Percentiles rank a stretch among this genome's conserved stretches.
These are phyloP conservation scores for Chaetomium cochliodes DNA, from an alignment of 495 filamentous ascomycete genomes.

Conservation along the genomic window DNA sequence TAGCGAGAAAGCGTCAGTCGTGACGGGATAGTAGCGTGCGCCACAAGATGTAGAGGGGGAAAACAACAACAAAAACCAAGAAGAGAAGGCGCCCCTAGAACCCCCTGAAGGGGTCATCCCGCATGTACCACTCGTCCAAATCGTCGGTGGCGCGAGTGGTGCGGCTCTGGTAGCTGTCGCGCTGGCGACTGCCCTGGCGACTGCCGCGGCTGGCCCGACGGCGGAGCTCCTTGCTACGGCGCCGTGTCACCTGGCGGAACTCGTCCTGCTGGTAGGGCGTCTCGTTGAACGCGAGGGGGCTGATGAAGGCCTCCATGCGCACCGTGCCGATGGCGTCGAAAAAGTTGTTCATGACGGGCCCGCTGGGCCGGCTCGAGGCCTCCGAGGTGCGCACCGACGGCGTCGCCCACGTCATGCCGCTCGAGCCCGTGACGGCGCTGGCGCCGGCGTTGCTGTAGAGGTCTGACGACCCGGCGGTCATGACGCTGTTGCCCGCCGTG, in stretches of 20 bases:
- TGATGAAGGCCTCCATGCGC: constrained; percentile 95
- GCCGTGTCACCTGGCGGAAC: constrained; percentile 40
- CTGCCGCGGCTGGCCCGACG: constrained; percentile 52
- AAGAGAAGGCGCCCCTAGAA: constrained; percentile 35
- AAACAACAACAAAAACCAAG: not conserved
- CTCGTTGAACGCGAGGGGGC: constrained; percentile 52
- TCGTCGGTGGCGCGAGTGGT: constrained; percentile 46
- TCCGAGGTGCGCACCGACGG: constrained; percentile 57
- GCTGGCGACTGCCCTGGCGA: constrained; percentile 50
- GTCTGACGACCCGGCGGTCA: constrained; percentile 59
- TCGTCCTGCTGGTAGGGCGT: constrained; percentile 51
- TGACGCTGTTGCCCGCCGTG: constrained; percentile 52
- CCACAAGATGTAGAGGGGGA: not conserved
- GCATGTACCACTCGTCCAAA: constrained; percentile 47
- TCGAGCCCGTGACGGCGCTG: constrained; percentile 36
- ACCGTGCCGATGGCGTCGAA: constrained; percentile 84
- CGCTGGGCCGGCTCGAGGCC: constrained; percentile 56
- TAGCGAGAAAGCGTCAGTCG: constrained; percentile 21
- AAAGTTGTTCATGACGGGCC: constrained; percentile 52
- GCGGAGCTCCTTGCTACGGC: constrained; percentile 51
- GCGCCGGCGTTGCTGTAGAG: constrained; percentile 46
- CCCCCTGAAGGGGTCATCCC: constrained; percentile 50
- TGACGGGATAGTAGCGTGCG: constrained; percentile 18
- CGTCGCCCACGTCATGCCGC: constrained; percentile 44
- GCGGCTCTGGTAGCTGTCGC: constrained; percentile 49